These are phyloP conservation scores for Petunia secreta DNA, from an alignment of 257 asterid genomes.

Conservation along the genomic window DNA sequence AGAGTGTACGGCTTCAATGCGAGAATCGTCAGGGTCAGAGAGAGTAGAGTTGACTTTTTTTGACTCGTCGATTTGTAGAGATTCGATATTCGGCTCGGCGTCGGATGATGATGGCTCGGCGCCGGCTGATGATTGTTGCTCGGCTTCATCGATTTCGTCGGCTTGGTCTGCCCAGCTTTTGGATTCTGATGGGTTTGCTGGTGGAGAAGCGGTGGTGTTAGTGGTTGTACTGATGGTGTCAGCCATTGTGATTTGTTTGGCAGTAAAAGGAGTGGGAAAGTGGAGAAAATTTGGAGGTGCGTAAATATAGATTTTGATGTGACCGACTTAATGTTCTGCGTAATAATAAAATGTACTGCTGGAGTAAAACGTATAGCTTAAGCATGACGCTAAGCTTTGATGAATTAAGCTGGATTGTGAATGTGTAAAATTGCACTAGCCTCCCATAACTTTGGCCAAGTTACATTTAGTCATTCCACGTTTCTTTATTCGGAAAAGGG, in stretches of 20 bases:
- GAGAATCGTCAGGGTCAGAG: constrained; percentile 58
- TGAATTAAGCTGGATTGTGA: no score
- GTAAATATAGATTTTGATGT: no score
- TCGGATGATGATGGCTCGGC: constrained; percentile 5
- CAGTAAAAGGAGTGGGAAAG: no score
- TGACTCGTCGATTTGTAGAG: constrained; percentile 46
- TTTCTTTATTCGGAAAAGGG: no score
- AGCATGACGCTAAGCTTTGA: no score
- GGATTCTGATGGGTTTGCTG: constrained; percentile 33
- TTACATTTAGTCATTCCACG: no score
- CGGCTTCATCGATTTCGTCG: constrained; percentile 40
- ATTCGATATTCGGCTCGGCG: constrained; percentile 24
- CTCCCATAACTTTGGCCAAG: no score
- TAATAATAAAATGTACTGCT: no score
- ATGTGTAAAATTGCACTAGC: no score
- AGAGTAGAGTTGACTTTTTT: constrained; percentile 33
- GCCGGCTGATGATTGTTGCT: neutral
- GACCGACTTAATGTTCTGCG: no score
- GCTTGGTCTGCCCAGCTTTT: constrained; percentile 68
- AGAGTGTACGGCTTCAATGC: constrained; percentile 54
- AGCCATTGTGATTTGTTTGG: neutral
- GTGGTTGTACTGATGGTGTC: neutral
- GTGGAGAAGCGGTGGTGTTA: constrained; percentile 14
- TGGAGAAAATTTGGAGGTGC: no score
- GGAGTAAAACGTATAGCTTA: no score